These are phyloP conservation scores for Fusarium penzigii DNA, from an alignment of 2,329 filamentous ascomycete genomes.

Conservation along the genomic window DNA sequence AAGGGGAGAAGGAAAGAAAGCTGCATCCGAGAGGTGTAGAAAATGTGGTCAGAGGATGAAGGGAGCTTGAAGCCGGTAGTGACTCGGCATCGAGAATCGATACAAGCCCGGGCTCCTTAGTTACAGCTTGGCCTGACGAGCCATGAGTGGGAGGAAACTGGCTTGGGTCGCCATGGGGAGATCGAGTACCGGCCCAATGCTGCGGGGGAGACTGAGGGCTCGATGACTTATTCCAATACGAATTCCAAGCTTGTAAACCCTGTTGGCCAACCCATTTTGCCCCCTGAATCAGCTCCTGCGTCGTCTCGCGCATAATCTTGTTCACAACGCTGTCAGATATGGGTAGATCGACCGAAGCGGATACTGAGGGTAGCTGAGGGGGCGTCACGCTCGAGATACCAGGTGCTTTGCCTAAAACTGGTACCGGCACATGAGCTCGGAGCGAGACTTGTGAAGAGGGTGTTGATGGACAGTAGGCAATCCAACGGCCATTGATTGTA, in stretches of 20 bases:
- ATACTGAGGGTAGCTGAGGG: slow-evolving; percentile 67
- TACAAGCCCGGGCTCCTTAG: slow-evolving; percentile 71
- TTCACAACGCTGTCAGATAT: slow-evolving; percentile 72
- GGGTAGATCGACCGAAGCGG: slow-evolving; percentile 70
- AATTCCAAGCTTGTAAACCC: slow-evolving; percentile 75
- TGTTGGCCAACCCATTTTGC: slow-evolving; percentile 78
- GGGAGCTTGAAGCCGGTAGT: slow-evolving; percentile 52
- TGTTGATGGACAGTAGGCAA: slow-evolving; percentile 75
- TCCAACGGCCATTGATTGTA: slow-evolving; percentile 70
- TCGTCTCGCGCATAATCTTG: slow-evolving; percentile 76
- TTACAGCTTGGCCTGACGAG: slow-evolving; percentile 54
- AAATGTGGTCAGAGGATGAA: slow-evolving; percentile 71
- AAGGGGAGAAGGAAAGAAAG: slow-evolving; percentile 76
- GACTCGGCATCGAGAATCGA: slow-evolving; percentile 72
- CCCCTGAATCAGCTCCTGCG: slow-evolving; percentile 74
- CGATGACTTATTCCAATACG: slow-evolving; percentile 69
- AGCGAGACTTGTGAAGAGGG: slow-evolving; percentile 70
- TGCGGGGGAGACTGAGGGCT: slow-evolving; percentile 43
- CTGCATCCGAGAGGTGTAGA: slow-evolving; percentile 73
- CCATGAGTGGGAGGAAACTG: slow-evolving; percentile 79
- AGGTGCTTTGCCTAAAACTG: slow-evolving; percentile 55
- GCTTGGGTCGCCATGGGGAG: slow-evolving; percentile 46
- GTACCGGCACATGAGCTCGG: slow-evolving; percentile 64
- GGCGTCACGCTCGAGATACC: slow-evolving; percentile 63
- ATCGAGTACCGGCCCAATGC: slow-evolving; percentile 48